phyloP scores from a whole-genome alignment of 805 yeast species.

The Wickerhamiella dianesei region DNA sequence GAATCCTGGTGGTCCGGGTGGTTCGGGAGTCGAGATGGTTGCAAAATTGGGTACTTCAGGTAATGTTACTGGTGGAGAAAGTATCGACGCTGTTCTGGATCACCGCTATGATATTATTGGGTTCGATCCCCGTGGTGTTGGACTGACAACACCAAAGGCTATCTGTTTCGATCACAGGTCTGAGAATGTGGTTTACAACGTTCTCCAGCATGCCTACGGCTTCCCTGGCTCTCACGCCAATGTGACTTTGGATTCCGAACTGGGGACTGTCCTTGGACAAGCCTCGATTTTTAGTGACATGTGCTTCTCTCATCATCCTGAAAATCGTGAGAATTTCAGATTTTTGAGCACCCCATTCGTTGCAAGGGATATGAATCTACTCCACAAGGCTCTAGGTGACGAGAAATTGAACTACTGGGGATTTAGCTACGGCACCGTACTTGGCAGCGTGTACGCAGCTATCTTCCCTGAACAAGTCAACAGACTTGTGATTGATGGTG shows the following conservation, averaged over 20 bases:
- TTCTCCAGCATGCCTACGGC: constrained; percentile 1
- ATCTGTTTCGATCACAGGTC: constrained; percentile 8
- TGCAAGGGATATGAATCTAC: constrained; percentile 17
- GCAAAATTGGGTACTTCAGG: neutral
- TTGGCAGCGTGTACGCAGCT: constrained; percentile 19
- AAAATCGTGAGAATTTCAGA: constrained; percentile 7
- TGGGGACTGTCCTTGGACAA: constrained; percentile 10
- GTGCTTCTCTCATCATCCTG: constrained; percentile 7
- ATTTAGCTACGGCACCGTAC: constrained; percentile 17
- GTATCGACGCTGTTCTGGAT: constrained; percentile 8
- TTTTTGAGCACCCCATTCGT: constrained; percentile 17
- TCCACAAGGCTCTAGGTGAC: constrained; percentile 18
- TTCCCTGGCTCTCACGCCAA: constrained; percentile 5
- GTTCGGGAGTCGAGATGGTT: constrained; percentile 9
- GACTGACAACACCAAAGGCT: constrained; percentile 12
- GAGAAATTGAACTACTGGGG: constrained; percentile 20
- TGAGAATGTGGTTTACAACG: neutral
- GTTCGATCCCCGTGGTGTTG: constrained; percentile 20
- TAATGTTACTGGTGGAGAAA: constrained; percentile 3
- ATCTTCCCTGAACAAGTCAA: constrained; percentile 16
- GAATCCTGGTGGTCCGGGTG: constrained; percentile 22
- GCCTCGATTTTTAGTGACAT: constrained; percentile 8
- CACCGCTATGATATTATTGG: constrained; percentile 15
- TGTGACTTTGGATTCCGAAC: constrained; percentile 3
- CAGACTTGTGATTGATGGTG: constrained; percentile 18